Base-by-base conservation (phyloP, 2,329 filamentous ascomycete genomes). In the Fusarium annulatum region DNA sequence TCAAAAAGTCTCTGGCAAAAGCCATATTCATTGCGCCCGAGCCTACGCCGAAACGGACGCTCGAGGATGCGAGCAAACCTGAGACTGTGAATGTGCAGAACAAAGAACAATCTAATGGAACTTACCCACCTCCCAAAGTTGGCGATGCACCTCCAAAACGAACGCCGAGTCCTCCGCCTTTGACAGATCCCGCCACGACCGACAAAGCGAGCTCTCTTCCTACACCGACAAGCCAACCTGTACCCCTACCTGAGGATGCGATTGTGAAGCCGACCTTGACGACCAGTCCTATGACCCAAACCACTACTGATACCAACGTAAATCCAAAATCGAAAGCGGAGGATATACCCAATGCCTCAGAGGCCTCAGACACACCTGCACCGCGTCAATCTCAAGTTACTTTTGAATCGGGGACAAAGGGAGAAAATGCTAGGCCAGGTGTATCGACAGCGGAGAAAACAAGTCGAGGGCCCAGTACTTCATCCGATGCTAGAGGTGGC, bases 1-100 rank as follows among this genome's bases (percentile, higher is more conserved):
- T 86, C 38, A 84, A 83, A 71, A 82, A 82, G 62, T 81, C 82
- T 14, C 73, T 85, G 14, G 79, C 77, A 15, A 79, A 79, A 74
- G 75, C 80, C 12, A 62, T 74, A 41, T 76, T 78, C 33, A 64
- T 76, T 57, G 63, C 73, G 30, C 67, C 63, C 16, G 71, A 72
- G 49, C 21, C 57, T 39, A 53, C 69, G 33, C 64, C 67, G 48
- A 56, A 70, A 38, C 62, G 68, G 14, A 41, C 61, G 19, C 42
- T 45, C 39, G 59, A 71, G 23, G 58, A 71, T 26, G 67, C 59
- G n/a, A 70, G 61, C 23, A 56, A 70, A 23, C 60, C 71, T 15
- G 58, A 57, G 26, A 38, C 43, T 42, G 38, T 60, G 14, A 69
- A 67, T 38, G 43, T 45, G 36, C 68, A 73, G 60, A 59, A 69